A percentile compares a stretch with the other conserved stretches of the same genome.
These are phyloP conservation scores for Xylariaceae sp. DNA, from an alignment of 2,329 filamentous ascomycete species.

Conservation along the genomic window DNA sequence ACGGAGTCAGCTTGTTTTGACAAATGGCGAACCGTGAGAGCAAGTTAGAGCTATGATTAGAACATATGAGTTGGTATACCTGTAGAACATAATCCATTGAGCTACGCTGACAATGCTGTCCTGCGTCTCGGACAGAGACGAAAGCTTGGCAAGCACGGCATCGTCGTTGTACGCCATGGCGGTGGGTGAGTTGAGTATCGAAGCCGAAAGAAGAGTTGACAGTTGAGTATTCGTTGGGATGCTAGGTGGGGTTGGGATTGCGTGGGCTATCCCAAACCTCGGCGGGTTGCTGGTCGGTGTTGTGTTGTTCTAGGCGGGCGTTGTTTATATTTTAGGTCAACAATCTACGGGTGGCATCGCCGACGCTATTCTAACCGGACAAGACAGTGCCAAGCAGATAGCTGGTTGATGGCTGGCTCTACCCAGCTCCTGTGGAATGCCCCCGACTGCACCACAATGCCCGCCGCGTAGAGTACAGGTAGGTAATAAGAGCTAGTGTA, in stretches of 20 bases:
- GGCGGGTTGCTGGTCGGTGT: neutral
- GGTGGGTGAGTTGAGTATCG: constrained; percentile 1
- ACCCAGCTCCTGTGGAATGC: constrained; percentile 18
- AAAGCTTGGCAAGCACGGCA: constrained; percentile 89
- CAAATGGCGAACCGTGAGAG: constrained; percentile 5
- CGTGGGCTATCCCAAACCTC: neutral
- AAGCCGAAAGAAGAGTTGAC: neutral
- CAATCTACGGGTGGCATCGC: constrained; percentile 23
- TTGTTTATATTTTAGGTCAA: constrained; percentile 23
- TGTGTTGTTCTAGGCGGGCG: constrained; percentile 2
- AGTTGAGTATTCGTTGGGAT: neutral
- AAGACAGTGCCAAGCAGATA: constrained; percentile 18
- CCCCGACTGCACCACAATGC: constrained; percentile 6
- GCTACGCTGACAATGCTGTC: constrained; percentile 94
- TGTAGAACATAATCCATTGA: constrained; percentile 99
- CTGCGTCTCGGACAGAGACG: constrained; percentile 92
- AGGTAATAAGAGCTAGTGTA: constrained; percentile 2
- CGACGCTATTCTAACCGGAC: constrained; percentile 18
- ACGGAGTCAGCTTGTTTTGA: constrained; percentile 30
- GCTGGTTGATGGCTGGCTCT: constrained; percentile 18
- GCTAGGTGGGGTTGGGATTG: neutral
- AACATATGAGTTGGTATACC: constrained; percentile 50
- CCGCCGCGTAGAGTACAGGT: constrained; percentile 8
- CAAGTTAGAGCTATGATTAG: neutral
- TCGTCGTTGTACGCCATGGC: constrained; percentile 94